phyloP scores from a whole-genome alignment of 2,329 filamentous ascomycete species.

The Cryphonectria naterciae region DNA sequence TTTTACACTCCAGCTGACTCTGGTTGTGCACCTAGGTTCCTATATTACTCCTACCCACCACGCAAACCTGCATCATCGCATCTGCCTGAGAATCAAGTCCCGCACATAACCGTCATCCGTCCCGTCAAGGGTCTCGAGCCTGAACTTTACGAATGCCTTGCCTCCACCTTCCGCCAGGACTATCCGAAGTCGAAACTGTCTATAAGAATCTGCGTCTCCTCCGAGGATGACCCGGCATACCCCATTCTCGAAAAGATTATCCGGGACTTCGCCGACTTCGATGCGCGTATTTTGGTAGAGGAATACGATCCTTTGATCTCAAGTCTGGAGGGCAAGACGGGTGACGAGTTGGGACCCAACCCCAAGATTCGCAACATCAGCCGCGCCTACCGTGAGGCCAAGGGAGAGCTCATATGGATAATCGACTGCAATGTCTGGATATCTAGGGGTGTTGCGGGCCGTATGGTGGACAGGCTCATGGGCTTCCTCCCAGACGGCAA shows the following conservation, averaged over 20 bases:
- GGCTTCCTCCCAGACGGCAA: constrained; percentile 62
- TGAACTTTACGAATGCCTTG: constrained; percentile 88
- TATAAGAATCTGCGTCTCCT: constrained; percentile 81
- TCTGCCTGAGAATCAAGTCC: constrained; percentile 60
- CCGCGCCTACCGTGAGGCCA: constrained; percentile 85
- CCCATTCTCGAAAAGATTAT: constrained; percentile 73
- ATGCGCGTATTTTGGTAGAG: constrained; percentile 78
- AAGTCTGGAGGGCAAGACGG: constrained; percentile 51
- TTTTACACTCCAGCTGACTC: too few species aligned
- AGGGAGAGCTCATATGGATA: constrained; percentile 88
- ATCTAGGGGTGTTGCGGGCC: constrained; percentile 73
- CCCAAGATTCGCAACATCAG: constrained; percentile 99
- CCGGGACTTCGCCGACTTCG: constrained; percentile 67
- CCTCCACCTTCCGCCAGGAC: constrained; percentile 79
- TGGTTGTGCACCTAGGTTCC: constrained; percentile 47
- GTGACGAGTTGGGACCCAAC: constrained; percentile 78
- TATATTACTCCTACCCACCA: constrained; percentile 55
- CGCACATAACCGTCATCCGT: constrained; percentile 87
- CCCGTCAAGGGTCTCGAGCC: constrained; percentile 93
- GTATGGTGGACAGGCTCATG: constrained; percentile 87
- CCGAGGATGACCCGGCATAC: constrained; percentile 74
- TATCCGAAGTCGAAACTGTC: constrained; percentile 79
- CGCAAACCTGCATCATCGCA: constrained; percentile 55
- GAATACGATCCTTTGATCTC: constrained; percentile 76
- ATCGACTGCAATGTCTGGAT: constrained; percentile 98